Conservation (phyloP, 805 yeast species). For the Clavispora asparagi region DNA sequence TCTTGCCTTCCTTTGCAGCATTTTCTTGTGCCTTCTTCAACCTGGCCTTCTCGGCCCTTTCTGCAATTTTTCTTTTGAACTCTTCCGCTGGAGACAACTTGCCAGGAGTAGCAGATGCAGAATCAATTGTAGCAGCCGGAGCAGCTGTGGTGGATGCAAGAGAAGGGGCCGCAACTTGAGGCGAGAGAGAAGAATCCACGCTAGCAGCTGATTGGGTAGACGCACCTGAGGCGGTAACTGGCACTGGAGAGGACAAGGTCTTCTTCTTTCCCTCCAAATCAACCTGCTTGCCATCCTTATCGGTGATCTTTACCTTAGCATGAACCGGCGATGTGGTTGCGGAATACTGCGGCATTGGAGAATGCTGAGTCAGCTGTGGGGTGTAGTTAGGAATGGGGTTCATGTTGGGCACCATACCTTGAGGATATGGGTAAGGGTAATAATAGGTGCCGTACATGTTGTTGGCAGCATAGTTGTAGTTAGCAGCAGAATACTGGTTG, state of each 20-base stretch:
- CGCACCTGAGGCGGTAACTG: conserved; percentile 28
- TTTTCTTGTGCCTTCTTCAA: conserved; percentile 8
- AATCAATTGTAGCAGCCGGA: conserved; percentile 10
- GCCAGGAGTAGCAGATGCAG: conserved; percentile 14
- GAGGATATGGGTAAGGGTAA: conserved; percentile 10
- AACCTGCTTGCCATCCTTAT: conserved; percentile 38
- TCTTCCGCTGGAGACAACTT: conserved; percentile 27
- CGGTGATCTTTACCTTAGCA: conserved; percentile 33
- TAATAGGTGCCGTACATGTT: conserved; percentile 12
- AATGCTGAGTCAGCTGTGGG: conserved; percentile 15
- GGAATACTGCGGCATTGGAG: conserved; percentile 8
- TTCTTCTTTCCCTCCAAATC: conserved; percentile 39
- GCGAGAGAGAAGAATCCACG: conserved; percentile 6
- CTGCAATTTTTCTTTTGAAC: conserved; percentile 31
- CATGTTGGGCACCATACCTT: conserved; percentile 13
- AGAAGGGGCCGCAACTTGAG: conserved; percentile 5
- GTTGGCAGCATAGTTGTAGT: conserved; percentile 9
- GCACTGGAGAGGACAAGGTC: conserved; percentile 22
- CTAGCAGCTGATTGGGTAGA: conserved; percentile 5
- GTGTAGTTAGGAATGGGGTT: conserved; percentile 12
- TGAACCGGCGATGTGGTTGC: conserved; percentile 11
- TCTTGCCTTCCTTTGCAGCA: neutral
- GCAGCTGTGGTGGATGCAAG: conserved; percentile 4
- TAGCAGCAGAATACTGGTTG: conserved; percentile 13
- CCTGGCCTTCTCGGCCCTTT: conserved; percentile 19